Base-by-base conservation (phyloP, 2,329 filamentous ascomycete genomes). In the Paracamarosporium sp. region DNA sequence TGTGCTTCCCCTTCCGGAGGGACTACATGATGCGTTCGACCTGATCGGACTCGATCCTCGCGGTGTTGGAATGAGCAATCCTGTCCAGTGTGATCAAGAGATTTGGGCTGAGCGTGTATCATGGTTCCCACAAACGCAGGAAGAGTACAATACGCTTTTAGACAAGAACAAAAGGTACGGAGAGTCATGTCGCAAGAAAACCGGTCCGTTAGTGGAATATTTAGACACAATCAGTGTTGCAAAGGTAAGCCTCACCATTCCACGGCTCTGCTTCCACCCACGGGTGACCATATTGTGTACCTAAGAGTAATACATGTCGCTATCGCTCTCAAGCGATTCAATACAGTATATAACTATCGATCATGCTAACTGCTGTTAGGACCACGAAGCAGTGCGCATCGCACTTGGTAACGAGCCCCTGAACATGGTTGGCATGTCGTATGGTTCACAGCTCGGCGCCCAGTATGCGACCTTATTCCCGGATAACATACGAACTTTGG, bases 31-130 rank as follows among this genome's bases (percentile, higher is more conserved):
- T 47, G 52, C 65, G 13, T 81, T 79, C 65, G 79, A 81, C 59
- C 64, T 80, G n/a, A 74, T 82, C 41, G 79, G 76, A 1, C 64
- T 79, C 1, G 79, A 81, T 56, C 79, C 78, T 1, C 74, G 79
- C 5, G 80, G 80, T 11, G 73, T 79, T 31, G 79, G 78, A 2
- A 51, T 73, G 40, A 81, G 79, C 65, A 74, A 72, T 2, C 71
- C 74, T 0, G 67, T 80, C 22, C 59, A 70, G 53, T 81, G 80
- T 61, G 76, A 80, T 59, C 60, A 69, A 2, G 62, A 57, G 5
- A 63, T 75, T 7, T 80, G 62, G 57, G 79, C 79, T 60, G 64
- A 74, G 53, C 74, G 75, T 13, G 71, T 75, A 4, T 69, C 74
- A 22, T 62, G 62, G 17, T 76, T 76, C 36, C 78, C 79, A 4